Percentiles rank a stretch among this genome's conserved stretches.
Evolutionary conservation across 768 basidiomycete genomes (phyloP).

Genomic region (Lentinula sp.): DNA sequence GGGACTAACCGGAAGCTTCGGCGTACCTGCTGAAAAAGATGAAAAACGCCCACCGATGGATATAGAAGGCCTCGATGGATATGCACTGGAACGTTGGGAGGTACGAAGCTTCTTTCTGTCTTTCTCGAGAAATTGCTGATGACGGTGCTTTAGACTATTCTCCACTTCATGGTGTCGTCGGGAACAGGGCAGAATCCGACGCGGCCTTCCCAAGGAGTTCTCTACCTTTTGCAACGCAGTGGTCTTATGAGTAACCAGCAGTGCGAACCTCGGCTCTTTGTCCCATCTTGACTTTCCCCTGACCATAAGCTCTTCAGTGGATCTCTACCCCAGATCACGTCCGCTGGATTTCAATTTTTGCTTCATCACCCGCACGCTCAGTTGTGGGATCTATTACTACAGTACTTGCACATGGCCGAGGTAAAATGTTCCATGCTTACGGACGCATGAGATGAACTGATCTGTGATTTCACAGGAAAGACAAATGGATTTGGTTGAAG

Average conservation of each 20-base stretch:
- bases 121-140: not conserved
- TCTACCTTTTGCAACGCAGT: slow-evolving; percentile 77
- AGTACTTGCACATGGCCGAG: slow-evolving; percentile 84
- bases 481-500: slow-evolving; percentile 89
- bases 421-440: slow-evolving; percentile 32
- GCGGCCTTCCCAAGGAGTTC: slow-evolving; percentile 76
- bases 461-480: slow-evolving; percentile 48
- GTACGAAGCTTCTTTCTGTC: slow-evolving; percentile 28
- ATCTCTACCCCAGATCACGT: slow-evolving; percentile 74
- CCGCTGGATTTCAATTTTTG: slow-evolving; percentile 93
- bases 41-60: slow-evolving; percentile 49
- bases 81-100: slow-evolving; percentile 90
- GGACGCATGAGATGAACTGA: slow-evolving; percentile 11
- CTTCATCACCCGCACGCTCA: slow-evolving; percentile 92
- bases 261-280: not conserved
- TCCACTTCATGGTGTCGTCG: slow-evolving; percentile 98
- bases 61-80: slow-evolving; percentile 65
- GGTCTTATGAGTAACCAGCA: slow-evolving; percentile 76
- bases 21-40: slow-evolving; percentile 64
- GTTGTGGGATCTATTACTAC: slow-evolving; percentile 89
- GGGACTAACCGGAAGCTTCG: slow-evolving; percentile 78
- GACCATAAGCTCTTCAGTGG: slow-evolving; percentile 30
- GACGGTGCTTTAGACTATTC: slow-evolving; percentile 61
- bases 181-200: slow-evolving; percentile 70
- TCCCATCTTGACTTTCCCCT: slow-evolving; percentile 9